Base-by-base conservation (phyloP, 2,329 filamentous ascomycete genomes). In the Drechslerella dactyloides region DNA sequence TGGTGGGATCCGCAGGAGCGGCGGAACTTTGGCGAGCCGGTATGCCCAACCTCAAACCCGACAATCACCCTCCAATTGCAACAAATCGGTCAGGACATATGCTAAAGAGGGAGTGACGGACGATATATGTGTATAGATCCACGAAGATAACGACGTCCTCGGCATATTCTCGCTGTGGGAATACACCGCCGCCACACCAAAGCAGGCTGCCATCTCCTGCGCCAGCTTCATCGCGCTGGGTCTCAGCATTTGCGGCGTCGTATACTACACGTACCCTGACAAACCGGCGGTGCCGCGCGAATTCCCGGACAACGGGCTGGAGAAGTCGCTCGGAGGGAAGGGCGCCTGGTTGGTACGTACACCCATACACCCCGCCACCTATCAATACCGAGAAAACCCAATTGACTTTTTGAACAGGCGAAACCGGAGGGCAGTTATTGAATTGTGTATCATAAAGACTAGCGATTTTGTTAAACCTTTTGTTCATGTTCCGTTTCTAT, bases 1-100 rank as follows among this genome's bases (percentile, higher is more conserved):
- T 99, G 92, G 91, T 97, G 92, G 91, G 93, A 99, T 82, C 90
- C 92, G 81, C 94, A 99, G 82, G 94, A 97, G 81, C 89, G 93
- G 79, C 87, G 94, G 78, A 97, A 99, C 85, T 97, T 90, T 80
- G 93, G 93, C 81, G 96, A 99, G 81, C 91, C 93, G 11, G 87
- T 77, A 70, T 30, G 73, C 35, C 30, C 13, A 11, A 17, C 50
- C 17, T 42, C 13, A 13, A 15, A 48, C n/a, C 37, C 6, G 17
- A 55, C n/a, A 21, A 17, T 24, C 50, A 13, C 3, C 11, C 5
- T 7, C 4, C 19, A 11, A 53, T 8, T 33, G 8, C 27, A 33
- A 24, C 13, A 19, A 50, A 19, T 24, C 6, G 17, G 46, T 6
- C 23, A 24, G n/a, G 10, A 50, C 11, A 23, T n/a, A 17, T 13